Conservation (phyloP, 805 yeast genomes). For the Lipomyces starkeyi region DNA sequence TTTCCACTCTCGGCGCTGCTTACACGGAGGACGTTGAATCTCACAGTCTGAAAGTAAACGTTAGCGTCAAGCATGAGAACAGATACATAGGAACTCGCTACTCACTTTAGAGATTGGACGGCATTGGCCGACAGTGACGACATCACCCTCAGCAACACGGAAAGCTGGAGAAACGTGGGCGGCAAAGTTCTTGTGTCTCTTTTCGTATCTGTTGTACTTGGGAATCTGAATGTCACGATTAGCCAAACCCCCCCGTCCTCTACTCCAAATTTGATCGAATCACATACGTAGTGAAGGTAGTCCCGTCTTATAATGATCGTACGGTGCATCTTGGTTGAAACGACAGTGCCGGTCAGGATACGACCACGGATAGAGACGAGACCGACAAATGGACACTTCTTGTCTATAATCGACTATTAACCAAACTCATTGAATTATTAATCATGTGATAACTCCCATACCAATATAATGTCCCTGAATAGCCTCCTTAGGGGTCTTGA, state of each 20-base stretch:
- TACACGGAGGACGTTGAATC: constrained; percentile 98
- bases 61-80: constrained; percentile 38
- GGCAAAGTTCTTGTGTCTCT: constrained; percentile 99
- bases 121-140: constrained; percentile 99
- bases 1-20: constrained; percentile 78
- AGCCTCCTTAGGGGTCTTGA: constrained; percentile 99
- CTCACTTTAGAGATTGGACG: constrained; percentile 92
- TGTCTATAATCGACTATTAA: constrained; percentile 49
- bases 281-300: constrained; percentile 84
- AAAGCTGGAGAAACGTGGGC: constrained; percentile 99
- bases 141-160: constrained; percentile 99
- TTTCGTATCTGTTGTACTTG: constrained; percentile 99
- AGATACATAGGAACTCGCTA: neutral
- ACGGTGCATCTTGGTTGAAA: constrained; percentile 99
- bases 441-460: constrained; percentile 42
- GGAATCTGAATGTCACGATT: constrained; percentile 60
- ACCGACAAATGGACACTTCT: constrained; percentile 99
- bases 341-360: constrained; percentile 99
- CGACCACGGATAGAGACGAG: constrained; percentile 98
- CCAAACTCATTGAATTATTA: neutral
- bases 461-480: constrained; percentile 97
- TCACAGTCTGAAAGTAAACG: constrained; percentile 66
- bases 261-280: neutral
- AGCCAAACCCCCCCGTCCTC: neutral
- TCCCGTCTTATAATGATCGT: constrained; percentile 99